Evolutionary conservation across 306 rosid species (phyloP).

Genomic region (Medicago ruthenica): DNA sequence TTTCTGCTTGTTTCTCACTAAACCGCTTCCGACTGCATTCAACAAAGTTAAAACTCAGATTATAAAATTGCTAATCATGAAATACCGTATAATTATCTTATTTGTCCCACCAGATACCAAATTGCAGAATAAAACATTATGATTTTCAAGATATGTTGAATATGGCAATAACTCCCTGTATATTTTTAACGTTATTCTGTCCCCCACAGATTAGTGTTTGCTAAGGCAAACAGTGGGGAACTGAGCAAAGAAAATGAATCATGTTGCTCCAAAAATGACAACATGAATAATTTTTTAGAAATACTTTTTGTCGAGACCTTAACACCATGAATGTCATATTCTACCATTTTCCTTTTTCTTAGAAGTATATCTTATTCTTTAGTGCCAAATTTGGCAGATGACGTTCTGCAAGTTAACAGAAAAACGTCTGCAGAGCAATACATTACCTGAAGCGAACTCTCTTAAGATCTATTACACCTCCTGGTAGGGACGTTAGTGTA

Average conservation of each 20-base stretch:
- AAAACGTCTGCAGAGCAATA: conserved; percentile 1
- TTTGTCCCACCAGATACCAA: conserved; percentile 24
- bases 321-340: conserved; percentile 17
- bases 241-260: neutral
- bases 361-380: conserved; percentile 20
- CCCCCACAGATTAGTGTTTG: neutral
- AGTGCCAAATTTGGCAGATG: conserved; percentile 11
- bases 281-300: neutral
- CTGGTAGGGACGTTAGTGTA: conserved; percentile 89
- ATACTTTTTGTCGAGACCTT: conserved; percentile 2
- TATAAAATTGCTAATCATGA: neutral
- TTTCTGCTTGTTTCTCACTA: conserved; percentile 95
- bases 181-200: neutral
- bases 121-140: conserved; percentile 23
- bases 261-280: conserved; percentile 10
- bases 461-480: conserved; percentile 88
- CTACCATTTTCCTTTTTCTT: neutral
- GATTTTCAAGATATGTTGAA: conserved; percentile 4
- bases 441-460: conserved; percentile 98
- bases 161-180: neutral
- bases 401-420: conserved; percentile 8
- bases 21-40: conserved; percentile 92
- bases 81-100: conserved; percentile 4
- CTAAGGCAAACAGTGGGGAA: neutral
- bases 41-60: conserved; percentile 11